These are phyloP conservation scores for Solanum piurae DNA, from an alignment of 257 asterid genomes.

Conservation along the genomic window DNA sequence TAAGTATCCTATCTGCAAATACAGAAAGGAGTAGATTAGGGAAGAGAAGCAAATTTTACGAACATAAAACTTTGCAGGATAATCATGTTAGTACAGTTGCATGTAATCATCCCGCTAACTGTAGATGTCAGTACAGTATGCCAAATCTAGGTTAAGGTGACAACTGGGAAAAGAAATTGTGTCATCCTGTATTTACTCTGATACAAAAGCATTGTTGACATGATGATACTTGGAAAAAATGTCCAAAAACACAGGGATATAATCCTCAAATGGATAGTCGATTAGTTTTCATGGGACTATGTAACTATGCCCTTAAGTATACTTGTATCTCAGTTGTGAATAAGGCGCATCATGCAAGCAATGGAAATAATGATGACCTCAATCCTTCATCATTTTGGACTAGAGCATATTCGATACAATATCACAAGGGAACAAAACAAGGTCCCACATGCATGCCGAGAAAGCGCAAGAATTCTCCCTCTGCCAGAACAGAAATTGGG, in stretches of 20 bases:
- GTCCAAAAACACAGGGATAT: background rate
- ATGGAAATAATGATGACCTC: background rate
- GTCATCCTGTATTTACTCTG: background rate
- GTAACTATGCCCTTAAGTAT: background rate
- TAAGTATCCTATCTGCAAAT: conserved; percentile 70
- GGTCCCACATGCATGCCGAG: background rate
- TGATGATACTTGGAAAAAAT: background rate
- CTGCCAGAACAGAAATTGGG: background rate
- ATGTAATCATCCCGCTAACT: background rate
- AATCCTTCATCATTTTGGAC: background rate
- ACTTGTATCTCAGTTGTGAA: background rate
- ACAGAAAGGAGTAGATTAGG: conserved; percentile 9
- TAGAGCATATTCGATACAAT: background rate
- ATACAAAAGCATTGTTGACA: background rate
- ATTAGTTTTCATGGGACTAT: background rate
- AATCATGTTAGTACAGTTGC: background rate
- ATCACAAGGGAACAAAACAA: background rate
- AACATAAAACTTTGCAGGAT: background rate
- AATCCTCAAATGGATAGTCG: background rate
- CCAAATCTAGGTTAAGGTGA: background rate
- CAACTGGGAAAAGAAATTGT: background rate
- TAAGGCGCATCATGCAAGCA: background rate
- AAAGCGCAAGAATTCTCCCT: background rate
- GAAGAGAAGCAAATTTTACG: background rate
- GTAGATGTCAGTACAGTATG: background rate